phyloP scores from a whole-genome alignment of 768 basidiomycete genomes.

The Leccinum uliginosum region DNA sequence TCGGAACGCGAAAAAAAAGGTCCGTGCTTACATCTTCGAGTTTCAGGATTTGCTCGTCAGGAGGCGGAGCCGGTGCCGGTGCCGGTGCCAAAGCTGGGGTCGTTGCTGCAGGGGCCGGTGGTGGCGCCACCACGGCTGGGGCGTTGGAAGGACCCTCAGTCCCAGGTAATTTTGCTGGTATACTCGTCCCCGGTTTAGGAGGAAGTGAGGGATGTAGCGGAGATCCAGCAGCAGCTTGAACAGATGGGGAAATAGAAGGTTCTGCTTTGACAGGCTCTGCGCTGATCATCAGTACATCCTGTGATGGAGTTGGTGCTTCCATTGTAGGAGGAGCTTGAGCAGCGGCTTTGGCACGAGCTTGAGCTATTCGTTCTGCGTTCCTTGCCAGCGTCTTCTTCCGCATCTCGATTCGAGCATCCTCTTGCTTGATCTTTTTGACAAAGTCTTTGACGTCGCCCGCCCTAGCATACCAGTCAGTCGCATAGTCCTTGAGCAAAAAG shows the following conservation, averaged over 20 bases:
- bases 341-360: conserved; percentile 41
- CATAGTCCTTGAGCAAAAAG: conserved; percentile 1
- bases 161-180: conserved; percentile 29
- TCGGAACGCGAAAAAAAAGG: not conserved
- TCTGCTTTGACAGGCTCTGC: conserved; percentile 23
- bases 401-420: conserved; percentile 58
- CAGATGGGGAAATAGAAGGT: not conserved
- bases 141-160: conserved; percentile 30
- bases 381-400: conserved; percentile 39
- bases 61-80: conserved; percentile 25
- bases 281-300: conserved; percentile 12
- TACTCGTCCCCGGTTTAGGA: conserved; percentile 55
- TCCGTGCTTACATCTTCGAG: conserved; percentile 53
- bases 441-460: conserved; percentile 74
- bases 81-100: conserved; percentile 9
- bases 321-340: conserved; percentile 15
- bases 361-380: conserved; percentile 35
- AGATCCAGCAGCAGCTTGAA: conserved; percentile 29
- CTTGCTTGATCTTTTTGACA: conserved; percentile 63
- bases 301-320: conserved; percentile 17
- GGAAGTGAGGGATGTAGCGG: conserved; percentile 68
- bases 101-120: conserved; percentile 11
- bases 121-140: conserved; percentile 8
- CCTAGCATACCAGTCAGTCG: conserved; percentile 32
- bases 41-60: conserved; percentile 50